Evolutionary conservation across 2,329 filamentous ascomycete species (phyloP), one percentile per base, ranked within the genome.

Genomic region (Ophiostoma himal-ulmi): DNA sequence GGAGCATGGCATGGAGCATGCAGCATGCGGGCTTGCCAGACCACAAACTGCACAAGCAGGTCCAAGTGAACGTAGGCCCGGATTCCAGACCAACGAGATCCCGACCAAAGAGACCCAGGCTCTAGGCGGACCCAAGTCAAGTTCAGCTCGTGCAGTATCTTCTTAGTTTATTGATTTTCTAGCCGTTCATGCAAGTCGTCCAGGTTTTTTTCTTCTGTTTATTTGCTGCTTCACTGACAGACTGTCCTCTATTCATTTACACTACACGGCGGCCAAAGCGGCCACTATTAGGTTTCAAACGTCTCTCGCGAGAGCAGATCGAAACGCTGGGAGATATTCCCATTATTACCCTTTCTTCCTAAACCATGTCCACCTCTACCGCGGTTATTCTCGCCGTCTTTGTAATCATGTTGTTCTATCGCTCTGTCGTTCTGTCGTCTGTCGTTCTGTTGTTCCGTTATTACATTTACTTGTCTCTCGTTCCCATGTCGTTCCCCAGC

Each of bases 111-210:
- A 48, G 44, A 48, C 44, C 44, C 17, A 48, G 44, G 20, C 52
- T 57, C 52, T 14, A 57, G 52, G 22, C 52, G 26, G 52, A 57
- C 52, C 52, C 52, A 57, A 22, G 52, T 22, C 52, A 20, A 48
- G 52, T 57, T 57, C 52, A 57, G 52, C 52, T 57, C n/a, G 52
- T n/a, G 52, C n/a, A 11, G 52, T 57, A 57, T 57, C 52, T 57
- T 57, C 11, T 57, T 57, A 57, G 52, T 30, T 57, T 57, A 57
- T 57, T 57, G 52, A 22, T 57, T 57, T 57, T 54, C 17, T 57
- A 57, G n/a, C 52, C 22, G 52, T 57, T 57, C 22, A 57, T 57
- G 52, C 52, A 57, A 48, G 44, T 20, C 44, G 44, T 44, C 5
- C 17, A 11, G 6, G 48, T 57, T 57, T 54, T 20, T 54, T 57